These are phyloP conservation scores for Telopea speciosissima DNA, from an alignment of 177 flowering plant genomes.

Conservation along the genomic window DNA sequence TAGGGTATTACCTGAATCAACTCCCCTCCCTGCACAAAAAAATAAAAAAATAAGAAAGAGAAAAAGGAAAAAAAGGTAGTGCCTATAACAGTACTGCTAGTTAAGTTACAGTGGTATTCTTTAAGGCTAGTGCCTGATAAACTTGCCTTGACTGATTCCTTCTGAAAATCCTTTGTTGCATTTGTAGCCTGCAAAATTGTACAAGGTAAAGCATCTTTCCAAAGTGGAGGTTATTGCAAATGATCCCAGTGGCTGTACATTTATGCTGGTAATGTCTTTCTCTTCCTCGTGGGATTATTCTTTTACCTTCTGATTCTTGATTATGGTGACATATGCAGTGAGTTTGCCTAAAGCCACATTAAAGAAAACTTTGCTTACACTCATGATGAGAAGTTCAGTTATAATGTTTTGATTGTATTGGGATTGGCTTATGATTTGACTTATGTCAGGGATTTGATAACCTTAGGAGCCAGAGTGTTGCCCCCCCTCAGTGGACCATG, in stretches of 20 bases:
- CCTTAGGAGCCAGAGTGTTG: conserved; percentile 86
- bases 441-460: conserved; percentile 87
- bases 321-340: not conserved
- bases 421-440: not conserved
- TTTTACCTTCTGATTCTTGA: not conserved
- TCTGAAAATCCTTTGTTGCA: not conserved
- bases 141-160: not conserved
- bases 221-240: conserved; percentile 90
- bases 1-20: not conserved
- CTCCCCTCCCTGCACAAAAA: not conserved
- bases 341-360: not conserved
- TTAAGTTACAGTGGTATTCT: not conserved
- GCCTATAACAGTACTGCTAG: not conserved
- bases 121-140: not conserved
- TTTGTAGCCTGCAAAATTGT: conserved; percentile 88
- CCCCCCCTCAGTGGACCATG: conserved; percentile 99
- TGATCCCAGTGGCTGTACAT: conserved; percentile 95
- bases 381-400: not conserved
- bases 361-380: not conserved
- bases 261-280: conserved; percentile 53
- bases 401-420: not conserved
- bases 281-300: too few species aligned
- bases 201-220: conserved; percentile 94
- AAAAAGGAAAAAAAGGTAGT: not conserved
- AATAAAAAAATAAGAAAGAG: too few species aligned